These are phyloP conservation scores for Fusarium beomiforme DNA, from an alignment of 2,329 filamentous ascomycete species.

Conservation along the genomic window DNA sequence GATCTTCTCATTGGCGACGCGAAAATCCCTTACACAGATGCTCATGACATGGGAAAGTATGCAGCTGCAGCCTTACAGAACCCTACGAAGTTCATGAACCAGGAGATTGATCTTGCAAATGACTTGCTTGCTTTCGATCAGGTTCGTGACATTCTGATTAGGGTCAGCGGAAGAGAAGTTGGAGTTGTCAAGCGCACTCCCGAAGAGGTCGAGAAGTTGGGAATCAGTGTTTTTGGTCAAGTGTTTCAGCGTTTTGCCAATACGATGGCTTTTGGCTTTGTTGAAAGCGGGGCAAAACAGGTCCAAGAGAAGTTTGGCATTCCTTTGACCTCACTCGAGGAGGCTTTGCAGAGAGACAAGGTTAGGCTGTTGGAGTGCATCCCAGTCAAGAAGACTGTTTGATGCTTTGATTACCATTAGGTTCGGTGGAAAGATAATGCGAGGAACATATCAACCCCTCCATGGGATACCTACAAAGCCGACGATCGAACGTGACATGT, in stretches of 20 bases:
- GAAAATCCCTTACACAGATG: slow-evolving; percentile 44
- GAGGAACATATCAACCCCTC: rapidly evolving
- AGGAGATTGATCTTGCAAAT: slow-evolving; percentile 46
- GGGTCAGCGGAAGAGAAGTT: slow-evolving; percentile 46
- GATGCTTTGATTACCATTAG: rapidly evolving
- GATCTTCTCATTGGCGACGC: slow-evolving; percentile 35
- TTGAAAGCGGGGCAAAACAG: not conserved
- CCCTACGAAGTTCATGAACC: slow-evolving; percentile 43
- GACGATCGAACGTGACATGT: too few relatives aligned
- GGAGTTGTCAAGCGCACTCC: slow-evolving; percentile 20
- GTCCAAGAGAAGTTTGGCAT: slow-evolving; percentile 14
- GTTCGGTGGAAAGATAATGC: rapidly evolving
- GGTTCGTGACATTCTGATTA: slow-evolving; percentile 41
- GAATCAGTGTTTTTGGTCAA: not conserved
- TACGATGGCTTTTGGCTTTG: not conserved
- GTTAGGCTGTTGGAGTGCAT: slow-evolving; percentile 9
- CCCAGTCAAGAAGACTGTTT: not conserved
- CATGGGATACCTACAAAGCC: rapidly evolving
- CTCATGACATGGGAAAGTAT: slow-evolving; percentile 46
- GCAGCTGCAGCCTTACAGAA: slow-evolving; percentile 46
- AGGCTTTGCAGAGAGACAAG: slow-evolving; percentile 20
- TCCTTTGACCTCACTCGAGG: slow-evolving; percentile 15
- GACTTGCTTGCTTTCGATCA: slow-evolving; percentile 47
- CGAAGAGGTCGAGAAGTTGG: slow-evolving; percentile 7
- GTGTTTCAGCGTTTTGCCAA: slow-evolving; percentile 25